Evolutionary conservation across 805 yeast genomes (phyloP).

Genomic region (Torulaspora quercuum): DNA sequence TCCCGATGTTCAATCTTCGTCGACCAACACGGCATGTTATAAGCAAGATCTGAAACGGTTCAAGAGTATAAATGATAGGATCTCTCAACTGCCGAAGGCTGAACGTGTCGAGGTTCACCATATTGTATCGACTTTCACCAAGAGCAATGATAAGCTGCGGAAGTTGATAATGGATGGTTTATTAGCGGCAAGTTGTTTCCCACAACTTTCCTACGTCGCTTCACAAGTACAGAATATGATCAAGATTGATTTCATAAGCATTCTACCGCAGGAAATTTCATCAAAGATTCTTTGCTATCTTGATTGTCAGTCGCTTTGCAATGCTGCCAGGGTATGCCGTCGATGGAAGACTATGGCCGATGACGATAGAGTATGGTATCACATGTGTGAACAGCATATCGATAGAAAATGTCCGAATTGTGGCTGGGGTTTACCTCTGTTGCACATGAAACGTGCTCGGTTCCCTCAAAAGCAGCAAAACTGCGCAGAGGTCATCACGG

Average conservation of each 20-base stretch:
- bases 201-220: constrained; percentile 82
- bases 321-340: constrained; percentile 87
- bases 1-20: constrained; percentile 68
- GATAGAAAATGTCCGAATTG: constrained; percentile 96
- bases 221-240: constrained; percentile 75
- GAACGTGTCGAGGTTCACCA: constrained; percentile 77
- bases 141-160: constrained; percentile 74
- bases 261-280: constrained; percentile 81
- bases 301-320: constrained; percentile 90
- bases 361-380: constrained; percentile 96
- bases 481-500: constrained; percentile 9
- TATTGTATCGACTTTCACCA: constrained; percentile 72
- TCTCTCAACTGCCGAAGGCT: constrained; percentile 50
- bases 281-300: constrained; percentile 81
- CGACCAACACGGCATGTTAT: constrained; percentile 28
- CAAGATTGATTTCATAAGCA: constrained; percentile 81
- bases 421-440: constrained; percentile 96
- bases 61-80: constrained; percentile 31
- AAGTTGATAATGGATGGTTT: constrained; percentile 77
- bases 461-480: constrained; percentile 11
- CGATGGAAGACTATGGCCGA: constrained; percentile 89
- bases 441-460: constrained; percentile 79
- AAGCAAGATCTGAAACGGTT: constrained; percentile 28
- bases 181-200: constrained; percentile 87
- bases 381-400: constrained; percentile 97